phyloP scores from a whole-genome alignment of 257 asterid species.

The Catharanthus roseus region DNA sequence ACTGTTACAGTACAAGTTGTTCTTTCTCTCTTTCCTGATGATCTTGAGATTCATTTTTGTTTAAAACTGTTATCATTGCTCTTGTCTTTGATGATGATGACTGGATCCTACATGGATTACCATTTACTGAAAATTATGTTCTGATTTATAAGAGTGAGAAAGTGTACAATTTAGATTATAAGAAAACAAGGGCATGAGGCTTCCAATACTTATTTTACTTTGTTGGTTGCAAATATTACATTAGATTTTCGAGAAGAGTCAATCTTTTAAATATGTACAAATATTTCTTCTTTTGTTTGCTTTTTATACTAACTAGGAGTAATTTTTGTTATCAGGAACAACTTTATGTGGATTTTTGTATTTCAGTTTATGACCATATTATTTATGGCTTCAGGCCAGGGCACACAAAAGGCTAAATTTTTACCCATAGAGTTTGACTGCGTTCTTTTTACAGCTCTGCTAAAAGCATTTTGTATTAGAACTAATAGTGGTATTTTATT shows the following conservation, averaged over 20 bases:
- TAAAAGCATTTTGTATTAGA: too few relatives aligned
- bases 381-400: background rate
- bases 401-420: too few relatives aligned
- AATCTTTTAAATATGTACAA: too few relatives aligned
- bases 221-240: background rate
- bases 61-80: background rate
- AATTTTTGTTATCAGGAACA: too few relatives aligned
- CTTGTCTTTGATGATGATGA: background rate
- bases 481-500: too few relatives aligned
- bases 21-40: background rate
- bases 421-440: too few relatives aligned
- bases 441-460: background rate
- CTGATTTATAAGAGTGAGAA: background rate
- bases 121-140: too few relatives aligned
- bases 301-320: too few relatives aligned
- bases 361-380: background rate
- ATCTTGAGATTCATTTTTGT: background rate
- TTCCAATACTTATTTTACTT: background rate
- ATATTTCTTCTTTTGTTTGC: too few relatives aligned
- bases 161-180: background rate
- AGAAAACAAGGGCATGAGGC: background rate
- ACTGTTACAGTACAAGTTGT: background rate
- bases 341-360: too few relatives aligned
- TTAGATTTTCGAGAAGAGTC: background rate
- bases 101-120: background rate